These are phyloP conservation scores for Lagenidium sp. DNA, from an alignment of 352 stramenopile species.

Conservation along the genomic window DNA sequence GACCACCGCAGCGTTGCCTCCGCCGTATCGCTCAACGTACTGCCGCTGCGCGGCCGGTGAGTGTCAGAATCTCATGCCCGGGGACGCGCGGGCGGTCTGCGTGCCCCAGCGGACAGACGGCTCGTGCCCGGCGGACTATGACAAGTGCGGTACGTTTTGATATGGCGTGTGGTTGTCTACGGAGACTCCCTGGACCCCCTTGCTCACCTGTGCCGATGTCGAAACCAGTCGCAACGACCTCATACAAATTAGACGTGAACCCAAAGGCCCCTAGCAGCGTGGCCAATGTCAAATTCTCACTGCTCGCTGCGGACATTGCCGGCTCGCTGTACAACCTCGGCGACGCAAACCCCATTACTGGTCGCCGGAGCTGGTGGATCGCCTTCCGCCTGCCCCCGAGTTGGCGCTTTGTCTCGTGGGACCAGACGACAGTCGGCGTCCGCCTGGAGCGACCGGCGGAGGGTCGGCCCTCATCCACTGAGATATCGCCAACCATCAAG, in stretches of 20 bases:
- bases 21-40: conserved; percentile 51
- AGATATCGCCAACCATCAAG: neutral
- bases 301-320: conserved; percentile 64
- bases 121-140: conserved; percentile 48
- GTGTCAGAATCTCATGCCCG: conserved; percentile 63
- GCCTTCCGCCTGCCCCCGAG: conserved; percentile 45
- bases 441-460: conserved; percentile 16
- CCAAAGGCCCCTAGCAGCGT: conserved; percentile 55
- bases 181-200: too few relatives aligned
- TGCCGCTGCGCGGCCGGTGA: conserved; percentile 58
- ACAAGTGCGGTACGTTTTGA: conserved; percentile 28
- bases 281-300: conserved; percentile 49
- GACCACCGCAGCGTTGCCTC: neutral
- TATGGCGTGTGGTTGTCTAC: too few relatives aligned
- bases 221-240: conserved; percentile 48
- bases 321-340: conserved; percentile 64
- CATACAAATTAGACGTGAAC: conserved; percentile 58
- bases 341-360: conserved; percentile 30
- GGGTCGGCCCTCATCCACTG: neutral
- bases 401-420: conserved; percentile 68
- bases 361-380: conserved; percentile 60
- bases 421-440: conserved; percentile 42
- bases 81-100: conserved; percentile 25
- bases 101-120: conserved; percentile 31
- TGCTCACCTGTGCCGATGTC: too few relatives aligned